Conservation (phyloP, 2,329 filamentous ascomycete genomes). For the Gliomastix tumulicola region DNA sequence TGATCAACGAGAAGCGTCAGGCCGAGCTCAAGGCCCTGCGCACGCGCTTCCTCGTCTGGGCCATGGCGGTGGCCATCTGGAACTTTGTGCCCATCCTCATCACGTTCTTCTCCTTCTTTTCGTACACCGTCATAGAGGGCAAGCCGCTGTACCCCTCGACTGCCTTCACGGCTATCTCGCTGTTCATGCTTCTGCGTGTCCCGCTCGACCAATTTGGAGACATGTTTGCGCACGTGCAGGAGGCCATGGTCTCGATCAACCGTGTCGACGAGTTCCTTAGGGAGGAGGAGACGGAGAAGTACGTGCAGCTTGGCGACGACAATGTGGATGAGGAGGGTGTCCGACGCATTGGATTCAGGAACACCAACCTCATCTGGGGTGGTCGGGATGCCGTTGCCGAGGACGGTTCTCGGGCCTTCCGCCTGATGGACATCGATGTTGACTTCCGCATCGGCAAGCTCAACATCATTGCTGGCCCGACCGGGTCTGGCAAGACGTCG, state of each 20-base stretch:
- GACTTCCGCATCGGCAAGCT: conserved; percentile 80
- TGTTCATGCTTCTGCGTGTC: conserved; percentile 89
- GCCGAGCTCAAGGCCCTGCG: conserved; percentile 73
- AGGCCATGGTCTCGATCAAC: conserved; percentile 93
- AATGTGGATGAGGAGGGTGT: conserved; percentile 63
- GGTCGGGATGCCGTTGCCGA: conserved; percentile 53
- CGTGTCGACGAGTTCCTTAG: conserved; percentile 90
- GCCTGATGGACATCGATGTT: conserved; percentile 75
- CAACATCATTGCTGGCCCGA: conserved; percentile 89
- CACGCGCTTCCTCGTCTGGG: conserved; percentile 84
- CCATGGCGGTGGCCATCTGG: conserved; percentile 87
- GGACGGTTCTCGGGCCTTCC: conserved; percentile 68
- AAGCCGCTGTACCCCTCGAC: conserved; percentile 87
- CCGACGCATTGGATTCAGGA: conserved; percentile 74
- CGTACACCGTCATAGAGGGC: conserved; percentile 85
- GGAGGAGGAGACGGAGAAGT: conserved; percentile 96
- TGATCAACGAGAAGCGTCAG: conserved; percentile 82
- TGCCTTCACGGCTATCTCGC: conserved; percentile 90
- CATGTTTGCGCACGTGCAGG: conserved; percentile 97
- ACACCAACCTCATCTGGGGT: conserved; percentile 87
- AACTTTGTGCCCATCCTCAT: conserved; percentile 93
- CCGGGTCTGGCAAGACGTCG: conserved; percentile 92
- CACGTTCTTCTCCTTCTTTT: conserved; percentile 90
- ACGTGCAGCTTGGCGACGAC: conserved; percentile 69
- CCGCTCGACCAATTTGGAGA: conserved; percentile 94